Base-by-base conservation (phyloP, 176 grass and related monocot species). In the Canna indica region DNA sequence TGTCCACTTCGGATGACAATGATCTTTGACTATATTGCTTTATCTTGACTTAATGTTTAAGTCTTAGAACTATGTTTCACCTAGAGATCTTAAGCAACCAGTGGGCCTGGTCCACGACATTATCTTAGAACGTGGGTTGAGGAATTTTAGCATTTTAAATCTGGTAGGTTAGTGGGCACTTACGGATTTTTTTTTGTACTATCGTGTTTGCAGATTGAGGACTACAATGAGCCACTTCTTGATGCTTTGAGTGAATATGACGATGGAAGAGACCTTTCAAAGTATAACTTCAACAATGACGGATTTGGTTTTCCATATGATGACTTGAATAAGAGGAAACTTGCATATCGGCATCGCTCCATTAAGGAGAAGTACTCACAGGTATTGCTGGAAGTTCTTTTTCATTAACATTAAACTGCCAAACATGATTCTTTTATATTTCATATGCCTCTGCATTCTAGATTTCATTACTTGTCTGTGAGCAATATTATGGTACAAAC, bases 141-240 rank as follows among this genome's bases (percentile, higher is more conserved):
- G 32, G 54, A 41, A 3, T 45, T 36, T 7, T 73, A 34, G n/a
- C 9, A 7, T 28, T 76, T n/a, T 17, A 1, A 7, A 36, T 28
- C 48, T 46, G 68, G 9, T 22, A 56, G 68, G 39, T 53, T 69
- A 33, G 57, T 59, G 25, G n/a, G 28, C 72, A 30, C 39, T 41
- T 25, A 22, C 45, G 79, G 41, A 85, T 27, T 47, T 41, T 81
- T 52, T 13, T 82, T 77, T 85, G 14, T 7, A 17, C 56, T n/a
- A 32, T 15, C 2, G 70, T 44, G 11, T 66, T 38, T 77, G 67
- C 81, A 96, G 92, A 87, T 89, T 84, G 92, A 96, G 81, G 91
- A 91, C 54, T 91, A 82, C 47, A 96, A 96, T 14, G 79, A 96
- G 82, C 92, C 92, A 56, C 88, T 76, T 88, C 81, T 96, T 70